Evolutionary conservation across 495 filamentous ascomycete genomes (phyloP), one percentile per base, ranked within the genome.

Genomic region (Xylaria grammica): DNA sequence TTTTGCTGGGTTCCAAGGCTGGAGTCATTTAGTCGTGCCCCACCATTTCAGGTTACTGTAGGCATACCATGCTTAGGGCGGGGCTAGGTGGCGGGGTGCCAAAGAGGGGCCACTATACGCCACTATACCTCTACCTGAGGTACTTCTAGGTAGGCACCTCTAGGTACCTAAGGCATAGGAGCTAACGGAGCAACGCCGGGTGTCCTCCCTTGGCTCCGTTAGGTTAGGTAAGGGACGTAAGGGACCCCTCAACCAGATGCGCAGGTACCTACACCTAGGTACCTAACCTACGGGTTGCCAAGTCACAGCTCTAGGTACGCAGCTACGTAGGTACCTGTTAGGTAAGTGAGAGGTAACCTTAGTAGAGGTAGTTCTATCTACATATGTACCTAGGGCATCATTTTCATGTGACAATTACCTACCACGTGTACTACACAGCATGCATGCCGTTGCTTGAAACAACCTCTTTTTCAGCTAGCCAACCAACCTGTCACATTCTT

Each of bases 11-110:
- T 62, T n/a, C n/a, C 42, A 15, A 42, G 59, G 52, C 54, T 65
- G 62, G 67, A 74, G 71, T 71, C 69, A 70, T 71, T 49, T 27
- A 42, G 50, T 73, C 67, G 69, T 74, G 65, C 71, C 71, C 71
- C 71, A 74, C 71, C 71, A 70, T 72, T 45, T 30, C 42, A 56
- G 54, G 19, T 66, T 49, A 3, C 40, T 17, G 40, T n/a, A n/a
- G n/a, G n/a, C 40, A 17, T 17, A 36, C 13, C 13, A 42, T 20
- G 50, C 46, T 24, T 22, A 5, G 10, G 26, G 42, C 40, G 15
- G 53, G 62, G n/a, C 40, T 42, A 11, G 57, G 34, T 38, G 17
- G 42, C 20, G 27, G 29, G 40, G 62, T 45, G 19, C n/a, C 19
- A 50, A 34, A 22, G 30, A 51, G 38, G 36, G 30, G 22, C 45